Conservation (phyloP, 2,329 filamentous ascomycete genomes). For the Ascochyta fabae region DNA sequence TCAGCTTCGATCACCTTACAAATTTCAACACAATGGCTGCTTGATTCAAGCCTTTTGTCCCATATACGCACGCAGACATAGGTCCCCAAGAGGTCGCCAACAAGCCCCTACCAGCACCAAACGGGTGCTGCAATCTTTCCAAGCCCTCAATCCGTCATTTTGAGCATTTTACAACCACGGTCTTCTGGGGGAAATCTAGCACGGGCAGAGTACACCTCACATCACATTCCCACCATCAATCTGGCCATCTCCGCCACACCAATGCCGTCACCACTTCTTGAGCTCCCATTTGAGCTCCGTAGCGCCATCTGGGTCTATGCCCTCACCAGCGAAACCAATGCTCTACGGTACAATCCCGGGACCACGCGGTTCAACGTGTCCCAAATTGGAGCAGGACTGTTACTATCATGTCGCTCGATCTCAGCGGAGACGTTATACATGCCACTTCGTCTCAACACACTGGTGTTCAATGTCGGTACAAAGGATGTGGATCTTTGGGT, state of each 20-base stretch:
- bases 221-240: not conserved
- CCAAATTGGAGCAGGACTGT: conserved; percentile 20
- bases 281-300: not conserved
- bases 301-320: conserved; percentile 4
- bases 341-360: not conserved
- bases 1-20: not conserved
- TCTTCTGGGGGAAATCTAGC: not conserved
- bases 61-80: not conserved
- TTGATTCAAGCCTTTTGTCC: not conserved
- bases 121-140: not conserved
- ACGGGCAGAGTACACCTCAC: not conserved
- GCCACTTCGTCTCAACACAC: conserved; percentile 10
- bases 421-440: conserved; percentile 21
- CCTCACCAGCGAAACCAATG: not conserved
- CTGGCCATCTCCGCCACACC: not conserved
- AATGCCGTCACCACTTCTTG: not conserved
- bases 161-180: too few relatives aligned
- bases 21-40: not conserved
- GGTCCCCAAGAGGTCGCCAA: not conserved
- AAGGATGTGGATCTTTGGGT: not conserved
- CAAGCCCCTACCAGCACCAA: not conserved
- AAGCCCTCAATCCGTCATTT: not conserved
- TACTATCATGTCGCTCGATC: conserved; percentile 21
- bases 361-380: conserved; percentile 19
- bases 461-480: not conserved